These are phyloP conservation scores for Xerophyta viscosa DNA, from an alignment of 106 monocot genomes.

Conservation along the genomic window DNA sequence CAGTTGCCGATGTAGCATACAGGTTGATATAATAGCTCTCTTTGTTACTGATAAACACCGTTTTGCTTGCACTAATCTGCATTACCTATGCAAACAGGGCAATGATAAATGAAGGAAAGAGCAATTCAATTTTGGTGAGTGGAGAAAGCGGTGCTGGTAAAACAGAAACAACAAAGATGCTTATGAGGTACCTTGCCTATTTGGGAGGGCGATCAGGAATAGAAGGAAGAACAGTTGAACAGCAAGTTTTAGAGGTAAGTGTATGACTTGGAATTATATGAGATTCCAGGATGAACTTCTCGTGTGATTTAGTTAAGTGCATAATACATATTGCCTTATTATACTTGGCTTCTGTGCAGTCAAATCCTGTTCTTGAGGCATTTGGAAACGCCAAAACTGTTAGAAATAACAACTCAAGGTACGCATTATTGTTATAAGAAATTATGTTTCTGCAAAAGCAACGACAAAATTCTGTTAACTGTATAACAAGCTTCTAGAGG, in stretches of 20 bases:
- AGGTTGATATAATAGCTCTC: too few relatives aligned
- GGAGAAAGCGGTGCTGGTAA: slow-evolving; percentile 87
- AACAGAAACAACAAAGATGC: slow-evolving; percentile 70
- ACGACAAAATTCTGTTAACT: too few relatives aligned
- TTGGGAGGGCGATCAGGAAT: slow-evolving; percentile 71
- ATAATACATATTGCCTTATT: too few relatives aligned
- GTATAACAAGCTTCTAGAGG: too few relatives aligned
- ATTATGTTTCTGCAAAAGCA: too few relatives aligned
- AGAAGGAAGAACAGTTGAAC: slow-evolving; percentile 78
- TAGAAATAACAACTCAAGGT: slow-evolving; percentile 44
- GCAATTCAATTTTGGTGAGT: slow-evolving; percentile 72
- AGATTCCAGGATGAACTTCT: too few relatives aligned
- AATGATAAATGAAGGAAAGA: slow-evolving; percentile 72
- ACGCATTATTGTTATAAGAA: slow-evolving; percentile 4
- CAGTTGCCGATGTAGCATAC: slow-evolving; percentile 70
- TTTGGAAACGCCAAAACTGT: slow-evolving; percentile 44
- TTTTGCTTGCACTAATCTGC: background rate
- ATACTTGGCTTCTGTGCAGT: too few relatives aligned
- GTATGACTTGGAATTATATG: background rate
- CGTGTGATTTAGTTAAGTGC: too few relatives aligned
- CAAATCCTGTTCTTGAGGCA: slow-evolving; percentile 42
- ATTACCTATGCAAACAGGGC: slow-evolving; percentile 27
- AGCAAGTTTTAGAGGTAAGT: slow-evolving; percentile 91
- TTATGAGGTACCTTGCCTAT: slow-evolving; percentile 87
- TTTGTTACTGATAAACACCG: too few relatives aligned